Conservation (phyloP, 1,284 basidiomycete species). For the Microbotryum lychnidis-dioicae region DNA sequence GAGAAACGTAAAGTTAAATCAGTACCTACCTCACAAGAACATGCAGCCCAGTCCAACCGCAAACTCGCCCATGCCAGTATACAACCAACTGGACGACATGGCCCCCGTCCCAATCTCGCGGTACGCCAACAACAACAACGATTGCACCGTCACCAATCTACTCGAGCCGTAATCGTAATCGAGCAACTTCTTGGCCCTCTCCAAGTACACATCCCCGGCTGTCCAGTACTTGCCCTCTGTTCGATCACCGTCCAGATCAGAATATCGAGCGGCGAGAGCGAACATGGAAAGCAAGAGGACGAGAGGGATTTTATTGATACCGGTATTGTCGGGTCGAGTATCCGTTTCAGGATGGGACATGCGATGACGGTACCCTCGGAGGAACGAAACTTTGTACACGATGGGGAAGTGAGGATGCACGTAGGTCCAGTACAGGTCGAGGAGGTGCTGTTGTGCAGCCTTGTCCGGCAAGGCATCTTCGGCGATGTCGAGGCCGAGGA, state of each 20-base stretch:
- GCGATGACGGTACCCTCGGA: conserved; percentile 48
- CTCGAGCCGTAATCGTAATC: conserved; percentile 60
- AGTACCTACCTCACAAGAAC: conserved; percentile 43
- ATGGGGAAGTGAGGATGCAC: conserved; percentile 54
- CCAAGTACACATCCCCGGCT: conserved; percentile 65
- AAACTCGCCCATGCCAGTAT: conserved; percentile 56
- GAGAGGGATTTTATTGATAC: conserved; percentile 47
- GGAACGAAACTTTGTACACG: conserved; percentile 56
- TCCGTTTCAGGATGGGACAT: conserved; percentile 30
- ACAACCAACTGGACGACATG: conserved; percentile 78
- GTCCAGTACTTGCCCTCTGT: conserved; percentile 61
- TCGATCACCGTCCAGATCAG: conserved; percentile 40
- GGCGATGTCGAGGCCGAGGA: conserved; percentile 39
- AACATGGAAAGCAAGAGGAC: conserved; percentile 69
- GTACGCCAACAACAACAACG: conserved; percentile 67
- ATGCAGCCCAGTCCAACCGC: background rate
- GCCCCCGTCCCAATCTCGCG: conserved; percentile 76
- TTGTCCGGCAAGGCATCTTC: conserved; percentile 43
- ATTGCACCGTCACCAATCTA: conserved; percentile 62
- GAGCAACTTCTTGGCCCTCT: conserved; percentile 60
- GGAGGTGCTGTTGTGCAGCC: conserved; percentile 54
- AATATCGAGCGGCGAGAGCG: conserved; percentile 63
- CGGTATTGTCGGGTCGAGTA: conserved; percentile 34
- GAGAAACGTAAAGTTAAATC: background rate
- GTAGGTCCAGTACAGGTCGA: conserved; percentile 66